Percentiles rank a stretch among this genome's conserved stretches.
phyloP scores from a whole-genome alignment of 2,329 filamentous ascomycete species.

The Tolypocladium ovalisporum region DNA sequence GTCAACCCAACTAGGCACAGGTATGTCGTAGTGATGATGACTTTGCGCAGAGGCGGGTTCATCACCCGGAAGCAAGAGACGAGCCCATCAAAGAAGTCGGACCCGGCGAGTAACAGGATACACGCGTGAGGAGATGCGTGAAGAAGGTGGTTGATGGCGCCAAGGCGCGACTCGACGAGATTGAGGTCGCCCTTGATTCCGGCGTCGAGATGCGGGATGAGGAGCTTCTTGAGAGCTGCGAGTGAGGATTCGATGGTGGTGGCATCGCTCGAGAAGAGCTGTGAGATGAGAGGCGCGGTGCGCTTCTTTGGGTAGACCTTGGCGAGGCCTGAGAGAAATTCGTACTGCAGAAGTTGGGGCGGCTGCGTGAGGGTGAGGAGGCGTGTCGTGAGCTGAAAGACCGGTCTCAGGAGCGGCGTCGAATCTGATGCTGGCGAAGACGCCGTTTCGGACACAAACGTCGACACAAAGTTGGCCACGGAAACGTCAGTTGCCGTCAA shows the following conservation, averaged over 20 bases:
- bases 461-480: constrained; percentile 25
- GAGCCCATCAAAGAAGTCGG: constrained; percentile 76
- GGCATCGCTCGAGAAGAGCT: constrained; percentile 41
- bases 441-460: constrained; percentile 50
- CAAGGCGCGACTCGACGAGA: constrained; percentile 42
- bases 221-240: constrained; percentile 45
- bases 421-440: constrained; percentile 12
- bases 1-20: constrained; percentile 63
- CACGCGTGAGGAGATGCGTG: constrained; percentile 47
- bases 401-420: constrained; percentile 45
- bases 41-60: constrained; percentile 51
- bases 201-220: constrained; percentile 53
- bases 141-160: constrained; percentile 51
- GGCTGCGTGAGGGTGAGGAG: constrained; percentile 34
- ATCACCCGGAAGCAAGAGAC: constrained; percentile 53
- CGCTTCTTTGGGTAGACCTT: constrained; percentile 55
- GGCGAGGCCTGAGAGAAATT: constrained; percentile 58
- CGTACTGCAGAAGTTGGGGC: constrained; percentile 48
- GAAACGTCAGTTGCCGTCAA: constrained; percentile 45
- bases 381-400: constrained; percentile 53
- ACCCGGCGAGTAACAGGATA: constrained; percentile 65
- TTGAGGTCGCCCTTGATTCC: constrained; percentile 45
- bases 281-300: constrained; percentile 36
- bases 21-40: constrained; percentile 63
- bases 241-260: constrained; percentile 42